Evolutionary conservation across 768 basidiomycete genomes (phyloP), one percentile per base, ranked within the genome.

Genomic region (Termitomyces sp.): DNA sequence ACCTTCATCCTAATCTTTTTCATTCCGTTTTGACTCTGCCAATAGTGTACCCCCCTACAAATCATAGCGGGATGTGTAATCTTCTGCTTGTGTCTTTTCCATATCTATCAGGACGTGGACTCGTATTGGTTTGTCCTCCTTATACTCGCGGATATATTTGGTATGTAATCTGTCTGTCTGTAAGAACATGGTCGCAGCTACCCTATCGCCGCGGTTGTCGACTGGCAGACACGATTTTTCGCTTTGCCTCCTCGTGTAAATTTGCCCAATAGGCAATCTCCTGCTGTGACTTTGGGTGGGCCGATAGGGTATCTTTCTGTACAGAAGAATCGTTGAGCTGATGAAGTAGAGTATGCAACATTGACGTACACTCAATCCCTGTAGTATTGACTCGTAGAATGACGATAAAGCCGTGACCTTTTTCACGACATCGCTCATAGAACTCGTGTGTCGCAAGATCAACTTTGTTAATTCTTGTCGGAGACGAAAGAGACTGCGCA

Each of bases 201-300:
- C 13, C 7, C 34, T 59, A 64, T 27, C 54, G 58, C 16, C 24
- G 50, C 32, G 46, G 56, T 64, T 67, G 67, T 43, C 76, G 75
- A 34, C 73, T 72, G 43, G 71, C 72, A 52, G 76, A 76, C 36
- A 85, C 71, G 39, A 86, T 80, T 65, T 81, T 80, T 56, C 85
- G 73, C 61, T 80, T 76, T 36, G 90, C 84, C 63, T 91, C 87
- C 66, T 94, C 94, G 65, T 94, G 91, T 56, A 88, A 78, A 62
- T 92, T 85, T 4, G 88, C 81, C 90, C 94, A 97, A 69, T 87
- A 93, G 4, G 83, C 84, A 41, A 94, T 81, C 66, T 98, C 95
- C 57, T 83, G 82, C 67, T 96, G 94, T 1, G 88, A 80, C 68
- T 92, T 92, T 1, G 89, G 84, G 68, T 97, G 94, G 6, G 85